Conservation (phyloP, 1,284 basidiomycete genomes). For the Ganoderma multipileum region DNA sequence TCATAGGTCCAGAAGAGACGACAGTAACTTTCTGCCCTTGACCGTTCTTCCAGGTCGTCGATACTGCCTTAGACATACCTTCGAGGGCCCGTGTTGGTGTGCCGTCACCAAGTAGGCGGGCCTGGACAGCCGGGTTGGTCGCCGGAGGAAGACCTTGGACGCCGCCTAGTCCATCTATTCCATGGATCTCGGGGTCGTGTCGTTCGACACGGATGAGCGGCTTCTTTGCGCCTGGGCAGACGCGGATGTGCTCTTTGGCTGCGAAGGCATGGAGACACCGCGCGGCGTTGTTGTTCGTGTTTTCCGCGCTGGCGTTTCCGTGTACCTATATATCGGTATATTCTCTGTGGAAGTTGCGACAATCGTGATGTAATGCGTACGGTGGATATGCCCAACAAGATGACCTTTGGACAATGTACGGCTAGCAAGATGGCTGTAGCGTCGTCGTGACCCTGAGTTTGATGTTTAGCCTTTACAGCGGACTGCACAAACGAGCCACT, state of each 20-base stretch:
- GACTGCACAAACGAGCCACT: conserved; percentile 22
- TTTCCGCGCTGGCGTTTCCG: conserved; percentile 72
- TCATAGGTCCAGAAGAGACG: conserved; percentile 82
- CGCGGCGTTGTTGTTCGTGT: conserved; percentile 76
- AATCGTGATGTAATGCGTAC: conserved; percentile 45
- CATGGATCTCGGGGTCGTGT: conserved; percentile 76
- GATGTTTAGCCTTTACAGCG: background rate
- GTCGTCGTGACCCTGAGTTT: conserved; percentile 82
- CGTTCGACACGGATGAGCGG: conserved; percentile 59
- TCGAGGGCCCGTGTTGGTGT: conserved; percentile 60
- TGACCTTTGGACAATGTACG: conserved; percentile 64
- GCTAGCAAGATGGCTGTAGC: conserved; percentile 82
- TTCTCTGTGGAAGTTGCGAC: background rate
- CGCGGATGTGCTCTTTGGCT: conserved; percentile 59
- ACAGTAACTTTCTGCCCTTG: conserved; percentile 64
- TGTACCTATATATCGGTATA: conserved; percentile 60
- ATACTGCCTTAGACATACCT: conserved; percentile 68
- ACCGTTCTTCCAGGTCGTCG: conserved; percentile 59
- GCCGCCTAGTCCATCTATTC: conserved; percentile 79
- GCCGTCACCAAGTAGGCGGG: conserved; percentile 53
- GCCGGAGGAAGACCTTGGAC: conserved; percentile 72
- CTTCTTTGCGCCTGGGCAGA: conserved; percentile 71
- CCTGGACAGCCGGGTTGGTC: conserved; percentile 54
- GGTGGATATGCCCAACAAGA: conserved; percentile 81
- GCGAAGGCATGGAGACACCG: conserved; percentile 76